These are phyloP conservation scores for Stephania cephalantha DNA, from an alignment of 164 flowering plant genomes.

Conservation along the genomic window DNA sequence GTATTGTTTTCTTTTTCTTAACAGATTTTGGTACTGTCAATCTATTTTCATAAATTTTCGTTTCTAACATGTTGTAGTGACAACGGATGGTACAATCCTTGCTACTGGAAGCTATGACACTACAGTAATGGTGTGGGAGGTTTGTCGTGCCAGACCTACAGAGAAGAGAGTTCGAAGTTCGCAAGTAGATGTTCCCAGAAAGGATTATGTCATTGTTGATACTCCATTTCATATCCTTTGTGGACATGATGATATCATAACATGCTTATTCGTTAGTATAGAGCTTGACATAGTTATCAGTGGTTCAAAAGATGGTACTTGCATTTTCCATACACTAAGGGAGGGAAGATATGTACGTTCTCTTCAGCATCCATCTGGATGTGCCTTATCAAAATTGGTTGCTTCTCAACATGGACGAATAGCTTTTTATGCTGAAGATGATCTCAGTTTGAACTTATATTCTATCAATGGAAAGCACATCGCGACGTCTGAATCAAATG, in stretches of 20 bases:
- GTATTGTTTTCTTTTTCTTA: not conserved
- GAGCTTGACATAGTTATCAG: conserved; percentile 95
- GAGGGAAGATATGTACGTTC: conserved; percentile 91
- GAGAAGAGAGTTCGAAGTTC: conserved; percentile 57
- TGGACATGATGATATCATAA: conserved; percentile 94
- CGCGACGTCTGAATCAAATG: conserved; percentile 76
- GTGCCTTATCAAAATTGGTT: conserved; percentile 79
- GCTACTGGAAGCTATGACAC: conserved; percentile 99
- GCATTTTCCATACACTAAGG: conserved; percentile 77
- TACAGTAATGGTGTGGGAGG: conserved; percentile 99
- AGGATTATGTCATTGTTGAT: conserved; percentile 59
- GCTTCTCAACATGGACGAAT: conserved; percentile 80
- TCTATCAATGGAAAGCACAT: conserved; percentile 89
- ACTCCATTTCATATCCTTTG: conserved; percentile 92
- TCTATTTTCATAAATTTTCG: not conserved
- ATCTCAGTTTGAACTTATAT: conserved; percentile 79
- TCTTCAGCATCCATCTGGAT: conserved; percentile 68
- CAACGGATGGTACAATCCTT: conserved; percentile 87
- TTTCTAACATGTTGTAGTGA: conserved; percentile 48
- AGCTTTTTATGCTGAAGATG: conserved; percentile 74
- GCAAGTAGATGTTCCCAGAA: conserved; percentile 60
- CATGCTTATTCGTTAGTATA: conserved; percentile 75
- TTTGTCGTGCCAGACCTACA: conserved; percentile 35
- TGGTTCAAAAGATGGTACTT: conserved; percentile 97
- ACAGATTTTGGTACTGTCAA: not conserved